A percentile compares a stretch with the other conserved stretches of the same genome.
Conservation (phyloP, 169 alveolate genomes). For the Plasmodium relictum region DNA sequence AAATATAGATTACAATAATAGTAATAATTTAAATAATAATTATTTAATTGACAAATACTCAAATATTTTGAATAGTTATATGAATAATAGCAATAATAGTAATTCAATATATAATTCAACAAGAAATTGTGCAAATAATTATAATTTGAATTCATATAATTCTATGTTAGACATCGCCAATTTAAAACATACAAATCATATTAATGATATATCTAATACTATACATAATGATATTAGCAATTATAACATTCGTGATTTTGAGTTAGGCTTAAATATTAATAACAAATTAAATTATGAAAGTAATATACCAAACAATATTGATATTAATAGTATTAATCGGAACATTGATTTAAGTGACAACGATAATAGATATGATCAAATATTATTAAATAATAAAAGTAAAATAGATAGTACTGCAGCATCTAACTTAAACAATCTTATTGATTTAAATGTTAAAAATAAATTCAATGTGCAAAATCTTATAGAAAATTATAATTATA, state of each 20-base stretch:
- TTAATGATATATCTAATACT: not conserved
- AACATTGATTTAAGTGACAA: not conserved
- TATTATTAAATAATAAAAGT: not conserved
- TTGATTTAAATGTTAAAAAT: constrained; percentile 43
- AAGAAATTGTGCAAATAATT: constrained; percentile 15
- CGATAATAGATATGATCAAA: not conserved
- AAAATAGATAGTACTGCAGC: constrained; percentile 7
- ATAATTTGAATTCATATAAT: constrained; percentile 29
- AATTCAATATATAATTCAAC: constrained; percentile 27
- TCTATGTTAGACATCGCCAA: constrained; percentile 25
- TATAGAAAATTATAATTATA: constrained; percentile 65
- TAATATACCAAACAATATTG: not conserved
- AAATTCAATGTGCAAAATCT: constrained; percentile 69
- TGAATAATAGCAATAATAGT: constrained; percentile 12
- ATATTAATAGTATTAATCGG: not conserved
- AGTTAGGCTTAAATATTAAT: not conserved
- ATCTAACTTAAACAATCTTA: constrained; percentile 7
- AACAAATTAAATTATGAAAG: constrained; percentile 16
- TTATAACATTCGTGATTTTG: constrained; percentile 11
- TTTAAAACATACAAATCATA: constrained; percentile 16
- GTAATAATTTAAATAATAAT: constrained; percentile 19
- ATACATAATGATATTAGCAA: constrained; percentile 6
- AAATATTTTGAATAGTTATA: constrained; percentile 55
- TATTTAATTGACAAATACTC: constrained; percentile 63
- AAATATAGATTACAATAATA: not conserved